These are phyloP conservation scores for Cyathus striatus DNA, from an alignment of 768 basidiomycete genomes.

Conservation along the genomic window DNA sequence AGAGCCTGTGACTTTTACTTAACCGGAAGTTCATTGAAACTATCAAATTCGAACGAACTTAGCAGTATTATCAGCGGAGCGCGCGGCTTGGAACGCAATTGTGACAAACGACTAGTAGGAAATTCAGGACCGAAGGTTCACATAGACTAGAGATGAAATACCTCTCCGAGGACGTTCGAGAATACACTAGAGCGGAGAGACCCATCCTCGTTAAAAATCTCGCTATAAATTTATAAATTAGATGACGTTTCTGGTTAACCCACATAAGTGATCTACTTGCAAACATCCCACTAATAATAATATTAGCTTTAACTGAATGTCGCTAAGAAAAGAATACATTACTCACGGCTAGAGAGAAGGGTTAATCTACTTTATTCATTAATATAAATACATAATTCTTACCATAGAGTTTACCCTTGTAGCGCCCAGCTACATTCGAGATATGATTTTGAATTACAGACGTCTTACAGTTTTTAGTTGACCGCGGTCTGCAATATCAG, in stretches of 20 bases:
- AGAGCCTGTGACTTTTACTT: constrained; percentile 13
- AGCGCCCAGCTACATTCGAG: constrained; percentile 36
- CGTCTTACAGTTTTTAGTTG: constrained; percentile 16
- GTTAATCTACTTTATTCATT: neutral
- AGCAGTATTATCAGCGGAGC: constrained; percentile 41
- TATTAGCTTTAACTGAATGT: neutral
- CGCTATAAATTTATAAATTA: constrained; percentile 22
- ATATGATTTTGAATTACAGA: constrained; percentile 44
- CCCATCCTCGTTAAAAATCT: constrained; percentile 50
- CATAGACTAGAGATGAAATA: constrained; percentile 4
- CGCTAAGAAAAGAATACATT: neutral
- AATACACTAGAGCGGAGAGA: constrained; percentile 41
- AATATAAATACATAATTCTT: constrained; percentile 3
- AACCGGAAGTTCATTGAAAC: neutral
- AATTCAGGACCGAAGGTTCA: neutral
- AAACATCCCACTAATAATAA: constrained; percentile 32
- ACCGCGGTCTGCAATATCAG: neutral
- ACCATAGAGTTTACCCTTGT: constrained; percentile 41
- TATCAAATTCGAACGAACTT: constrained; percentile 21
- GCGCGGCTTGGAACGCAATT: constrained; percentile 46
- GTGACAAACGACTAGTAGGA: constrained; percentile 20
- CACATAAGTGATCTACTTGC: constrained; percentile 23
- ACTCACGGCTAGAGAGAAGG: constrained; percentile 5
- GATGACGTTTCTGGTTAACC: neutral
- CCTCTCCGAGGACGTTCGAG: constrained; percentile 43